Percentiles rank a stretch among this genome's conserved stretches.
These are phyloP conservation scores for Sporothrix inflata DNA, from an alignment of 2,329 filamentous ascomycete species.

Conservation along the genomic window DNA sequence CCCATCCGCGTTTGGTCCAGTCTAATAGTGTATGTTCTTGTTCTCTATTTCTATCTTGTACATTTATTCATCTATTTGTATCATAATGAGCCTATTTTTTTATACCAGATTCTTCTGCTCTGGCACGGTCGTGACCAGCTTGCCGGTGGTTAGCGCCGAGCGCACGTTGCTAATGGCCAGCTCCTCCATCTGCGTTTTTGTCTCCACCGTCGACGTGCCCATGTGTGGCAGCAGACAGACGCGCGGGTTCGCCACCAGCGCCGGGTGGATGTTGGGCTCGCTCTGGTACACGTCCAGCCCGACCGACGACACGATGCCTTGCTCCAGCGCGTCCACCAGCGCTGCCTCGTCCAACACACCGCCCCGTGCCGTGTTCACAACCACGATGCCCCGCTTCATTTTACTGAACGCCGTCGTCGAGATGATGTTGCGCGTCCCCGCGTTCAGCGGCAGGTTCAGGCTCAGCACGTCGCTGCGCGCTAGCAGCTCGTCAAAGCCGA, in stretches of 20 bases:
- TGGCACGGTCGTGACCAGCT: constrained; percentile 24
- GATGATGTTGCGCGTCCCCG: constrained; percentile 53
- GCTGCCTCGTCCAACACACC: constrained; percentile 60
- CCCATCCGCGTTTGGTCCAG: too few relatives aligned
- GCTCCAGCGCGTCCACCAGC: constrained; percentile 56
- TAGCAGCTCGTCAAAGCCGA: constrained; percentile 59
- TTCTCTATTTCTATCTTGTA: not conserved
- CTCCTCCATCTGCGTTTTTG: constrained; percentile 29
- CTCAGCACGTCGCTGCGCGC: constrained; percentile 58
- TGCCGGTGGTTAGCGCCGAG: constrained; percentile 9
- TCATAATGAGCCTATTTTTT: not conserved
- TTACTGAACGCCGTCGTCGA: constrained; percentile 51
- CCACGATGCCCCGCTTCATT: constrained; percentile 59
- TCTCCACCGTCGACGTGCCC: constrained; percentile 66
- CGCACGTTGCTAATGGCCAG: constrained; percentile 23
- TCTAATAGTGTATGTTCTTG: not conserved
- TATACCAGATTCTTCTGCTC: constrained; percentile 18
- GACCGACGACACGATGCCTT: constrained; percentile 56
- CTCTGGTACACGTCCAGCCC: constrained; percentile 62
- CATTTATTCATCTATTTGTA: not conserved
- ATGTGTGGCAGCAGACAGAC: constrained; percentile 69
- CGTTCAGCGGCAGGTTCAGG: constrained; percentile 56
- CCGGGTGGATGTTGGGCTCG: constrained; percentile 64
- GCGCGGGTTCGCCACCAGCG: constrained; percentile 60
- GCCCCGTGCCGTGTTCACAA: constrained; percentile 59